Evolutionary conservation across 352 stramenopile genomes (phyloP), one percentile per base, ranked within the genome.

Genomic region (Pythium oligandrum): DNA sequence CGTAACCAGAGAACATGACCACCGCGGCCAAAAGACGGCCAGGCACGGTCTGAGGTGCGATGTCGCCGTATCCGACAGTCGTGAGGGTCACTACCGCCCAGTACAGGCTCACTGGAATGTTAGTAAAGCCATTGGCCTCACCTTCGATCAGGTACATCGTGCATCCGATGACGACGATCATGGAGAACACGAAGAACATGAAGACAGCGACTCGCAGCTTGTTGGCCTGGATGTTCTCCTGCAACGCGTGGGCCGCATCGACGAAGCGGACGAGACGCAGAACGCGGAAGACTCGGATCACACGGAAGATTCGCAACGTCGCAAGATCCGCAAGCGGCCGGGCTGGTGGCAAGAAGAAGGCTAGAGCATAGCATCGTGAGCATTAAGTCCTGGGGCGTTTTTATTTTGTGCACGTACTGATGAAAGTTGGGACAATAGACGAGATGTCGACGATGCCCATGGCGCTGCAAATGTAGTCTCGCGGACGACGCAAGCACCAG

Each of bases 91-190:
- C 71, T 31, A 81, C 69, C 1, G 71, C 69, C 71, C 71, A 81
- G 50, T 81, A 81, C 35, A 81, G 62, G 17, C 68, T 78, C 47
- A 76, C 64, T 17, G 71, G 71, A 36, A 81, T 81, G 51, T 78
- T 81, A n/a, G 78, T 87, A 55, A 90, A 92, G 33, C 82, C 81
- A 56, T 90, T 71, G 11, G 64, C 61, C 47, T 89, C 81, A 35
- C 79, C 81, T 69, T 92, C 81, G 59, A 92, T 89, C 45, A 92
- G 55, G 57, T 92, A 92, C 78, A 92, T 92, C 42, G 78, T 69
- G 48, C 81, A 92, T 30, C 81, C 81, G 51, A 92, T 89, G 44
- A 92, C 79, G 36, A 88, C 61, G 59, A 90, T 88, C 64, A 92
- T 77, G 8, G 75, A 83, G 43, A 88, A 88, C 4, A 84, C 63